phyloP scores from a whole-genome alignment of 148 eudicot species.

The Fagopyrum esculentum region DNA sequence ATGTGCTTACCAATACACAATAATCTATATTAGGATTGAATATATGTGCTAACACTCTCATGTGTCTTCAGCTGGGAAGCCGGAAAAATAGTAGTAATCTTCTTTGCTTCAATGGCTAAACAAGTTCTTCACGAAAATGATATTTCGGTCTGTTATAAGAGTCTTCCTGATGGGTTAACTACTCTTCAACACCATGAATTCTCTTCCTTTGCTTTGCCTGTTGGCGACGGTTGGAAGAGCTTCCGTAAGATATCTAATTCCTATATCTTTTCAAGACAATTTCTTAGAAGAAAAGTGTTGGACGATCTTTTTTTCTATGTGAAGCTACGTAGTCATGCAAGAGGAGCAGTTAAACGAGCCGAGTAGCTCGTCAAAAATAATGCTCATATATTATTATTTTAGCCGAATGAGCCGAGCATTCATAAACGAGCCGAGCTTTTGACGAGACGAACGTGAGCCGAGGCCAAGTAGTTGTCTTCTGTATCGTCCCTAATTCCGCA shows the following conservation, averaged over 20 bases:
- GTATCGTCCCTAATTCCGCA: no score
- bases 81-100: neutral
- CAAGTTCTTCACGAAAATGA: constrained; percentile 7
- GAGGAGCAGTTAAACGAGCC: neutral
- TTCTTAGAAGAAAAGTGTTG: neutral
- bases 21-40: no score
- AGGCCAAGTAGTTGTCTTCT: no score
- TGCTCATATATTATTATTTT: no score
- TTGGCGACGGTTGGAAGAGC: neutral
- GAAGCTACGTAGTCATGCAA: neutral
- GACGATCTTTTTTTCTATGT: constrained; percentile 4
- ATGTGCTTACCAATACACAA: no score
- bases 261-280: neutral
- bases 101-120: neutral
- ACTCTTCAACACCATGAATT: neutral
- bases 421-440: no score
- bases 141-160: neutral
- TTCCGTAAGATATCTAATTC: constrained; percentile 4
- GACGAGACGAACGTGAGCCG: no score
- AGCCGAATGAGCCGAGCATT: no score
- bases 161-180: neutral
- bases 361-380: no score
- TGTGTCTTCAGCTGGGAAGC: constrained; percentile 6
- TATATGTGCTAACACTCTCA: no score
- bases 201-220: neutral